Base-by-base conservation (phyloP, 2,329 filamentous ascomycete species). In the Penicillium glabrum region DNA sequence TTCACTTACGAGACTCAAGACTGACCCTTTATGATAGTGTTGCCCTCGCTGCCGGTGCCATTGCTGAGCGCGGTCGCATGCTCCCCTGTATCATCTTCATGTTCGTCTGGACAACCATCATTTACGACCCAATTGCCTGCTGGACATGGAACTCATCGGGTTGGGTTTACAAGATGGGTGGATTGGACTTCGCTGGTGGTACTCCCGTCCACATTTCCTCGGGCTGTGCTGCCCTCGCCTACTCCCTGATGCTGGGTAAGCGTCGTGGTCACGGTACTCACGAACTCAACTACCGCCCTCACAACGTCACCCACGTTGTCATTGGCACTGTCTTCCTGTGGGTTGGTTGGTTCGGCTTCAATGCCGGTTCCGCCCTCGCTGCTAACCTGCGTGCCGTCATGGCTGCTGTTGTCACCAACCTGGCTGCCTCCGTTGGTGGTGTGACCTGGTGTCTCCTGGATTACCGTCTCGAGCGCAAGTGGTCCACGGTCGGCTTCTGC, bases 261-360 rank as follows among this genome's bases (percentile, higher is more conserved):
- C 84, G 91, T 61, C 83, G 87, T 59, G 91, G 91, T 23, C 90
- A 96, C 72, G 90, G 90, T 49, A 96, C 91, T 27, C 88, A 92
- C 70, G 90, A 93, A 73, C 82, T 96, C 67, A 96, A 96, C 78
- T 96, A 93, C 75, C 89, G 92, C 50, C 92, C 92, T 10, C 92
- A 96, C 79, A 96, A 96, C 68, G 91, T 96, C 46, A 95, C 91
- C 4, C 90, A 96, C 73, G 92, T 96, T 65, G 91, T 96, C 51
- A 89, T 96, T 54, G 92, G 92, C 29, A 96, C 92, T 3, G 91
- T 96, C 46, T 96, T 96, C 77, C 86, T 96, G 16, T 96, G 92
- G 91, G 89, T 96, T 16, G 92, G 92, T 53, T 96, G 91, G 92
- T 96, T 96, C 69, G 92, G 92, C 47, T 96, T 96, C 85, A 96